Evolutionary conservation across 2,329 filamentous ascomycete genomes (phyloP).

Genomic region (Dryadomyces quercivorus): DNA sequence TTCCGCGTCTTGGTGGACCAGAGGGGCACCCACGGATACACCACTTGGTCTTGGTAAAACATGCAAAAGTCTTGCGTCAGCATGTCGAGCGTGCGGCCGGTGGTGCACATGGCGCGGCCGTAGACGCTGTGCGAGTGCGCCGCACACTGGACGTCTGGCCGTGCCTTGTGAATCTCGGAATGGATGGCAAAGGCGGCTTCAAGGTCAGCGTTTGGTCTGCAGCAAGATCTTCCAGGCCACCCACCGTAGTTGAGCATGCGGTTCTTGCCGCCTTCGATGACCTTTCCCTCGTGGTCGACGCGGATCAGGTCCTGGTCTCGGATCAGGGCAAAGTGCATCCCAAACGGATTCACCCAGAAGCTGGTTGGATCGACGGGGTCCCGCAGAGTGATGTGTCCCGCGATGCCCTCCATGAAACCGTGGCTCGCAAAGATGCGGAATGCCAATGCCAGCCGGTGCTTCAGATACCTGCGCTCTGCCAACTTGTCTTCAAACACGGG

Average conservation of each 20-base stretch:
- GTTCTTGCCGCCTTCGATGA: conserved; percentile 46
- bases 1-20: too few relatives aligned
- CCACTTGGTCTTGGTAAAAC: conserved; percentile 38
- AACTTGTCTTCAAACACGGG: conserved; percentile 13
- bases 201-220: too few relatives aligned
- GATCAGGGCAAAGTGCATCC: conserved; percentile 48
- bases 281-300: conserved; percentile 43
- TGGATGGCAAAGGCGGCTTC: conserved; percentile 18
- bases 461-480: conserved; percentile 36
- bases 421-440: conserved; percentile 45
- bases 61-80: conserved; percentile 50
- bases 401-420: conserved; percentile 47
- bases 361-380: conserved; percentile 44
- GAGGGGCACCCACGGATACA: conserved; percentile 23
- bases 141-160: conserved; percentile 41
- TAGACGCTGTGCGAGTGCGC: conserved; percentile 43
- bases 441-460: conserved; percentile 38
- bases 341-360: conserved; percentile 56
- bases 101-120: conserved; percentile 45
- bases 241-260: conserved; percentile 19
- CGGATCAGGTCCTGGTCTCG: conserved; percentile 51
- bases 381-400: conserved; percentile 50
- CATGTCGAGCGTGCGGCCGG: conserved; percentile 52
- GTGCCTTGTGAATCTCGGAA: conserved; percentile 36
- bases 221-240: too few relatives aligned